Conservation (phyloP, 805 yeast genomes). For the Spathaspora girioi region DNA sequence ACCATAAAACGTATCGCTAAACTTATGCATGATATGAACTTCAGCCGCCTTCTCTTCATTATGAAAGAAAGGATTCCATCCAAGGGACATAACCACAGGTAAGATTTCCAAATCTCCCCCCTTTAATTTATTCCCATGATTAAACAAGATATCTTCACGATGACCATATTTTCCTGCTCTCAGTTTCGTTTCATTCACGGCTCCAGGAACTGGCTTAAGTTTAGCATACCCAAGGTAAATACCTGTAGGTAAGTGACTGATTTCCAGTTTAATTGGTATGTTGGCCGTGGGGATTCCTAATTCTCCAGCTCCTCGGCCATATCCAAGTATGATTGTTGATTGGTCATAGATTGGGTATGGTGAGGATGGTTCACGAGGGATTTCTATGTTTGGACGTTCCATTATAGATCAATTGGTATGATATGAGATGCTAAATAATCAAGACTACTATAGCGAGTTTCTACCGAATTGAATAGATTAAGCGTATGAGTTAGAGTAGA, state of each 20-base stretch:
- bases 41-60: conserved; percentile 83
- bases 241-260: conserved; percentile 58
- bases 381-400: conserved; percentile 44
- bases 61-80: conserved; percentile 90
- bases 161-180: conserved; percentile 15
- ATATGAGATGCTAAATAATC: too few relatives aligned
- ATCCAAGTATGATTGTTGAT: conserved; percentile 68
- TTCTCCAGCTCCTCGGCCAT: conserved; percentile 93
- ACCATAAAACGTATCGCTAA: conserved; percentile 72
- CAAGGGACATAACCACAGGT: conserved; percentile 94
- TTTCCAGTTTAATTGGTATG: conserved; percentile 53
- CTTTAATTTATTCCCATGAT: conserved; percentile 54
- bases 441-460: too few relatives aligned
- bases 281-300: conserved; percentile 96
- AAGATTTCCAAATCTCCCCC: conserved; percentile 42
- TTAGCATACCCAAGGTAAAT: conserved; percentile 84
- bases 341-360: conserved; percentile 48
- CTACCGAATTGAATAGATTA: too few relatives aligned
- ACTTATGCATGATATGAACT: conserved; percentile 78
- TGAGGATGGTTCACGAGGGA: conserved; percentile 38
- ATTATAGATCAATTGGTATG: conserved; percentile 13
- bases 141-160: conserved; percentile 41
- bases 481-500: too few relatives aligned
- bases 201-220: conserved; percentile 15
- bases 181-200: conserved; percentile 6